Evolutionary conservation across 148 eudicot genomes (phyloP).

Genomic region (Linanthus parryae): DNA sequence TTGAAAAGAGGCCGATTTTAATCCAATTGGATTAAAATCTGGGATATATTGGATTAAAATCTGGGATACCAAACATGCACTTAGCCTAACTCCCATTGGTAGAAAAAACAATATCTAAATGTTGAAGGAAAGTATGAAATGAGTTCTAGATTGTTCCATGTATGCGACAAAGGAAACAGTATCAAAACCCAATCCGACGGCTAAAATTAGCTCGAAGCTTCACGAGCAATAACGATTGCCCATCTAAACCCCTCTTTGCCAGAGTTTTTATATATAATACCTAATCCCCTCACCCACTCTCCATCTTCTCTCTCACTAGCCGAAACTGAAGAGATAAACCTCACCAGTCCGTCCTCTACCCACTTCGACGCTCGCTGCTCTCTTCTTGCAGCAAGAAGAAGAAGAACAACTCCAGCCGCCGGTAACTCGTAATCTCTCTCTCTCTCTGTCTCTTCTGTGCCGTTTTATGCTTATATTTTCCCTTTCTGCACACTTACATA

Average conservation of each 20-base stretch:
- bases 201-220: slow-evolving; percentile 1
- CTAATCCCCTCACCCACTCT: neutral
- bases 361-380: neutral
- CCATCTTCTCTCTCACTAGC: neutral
- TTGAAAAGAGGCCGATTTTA: no score
- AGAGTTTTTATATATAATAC: neutral
- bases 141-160: slow-evolving; percentile 8
- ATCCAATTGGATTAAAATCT: no score
- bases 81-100: no score
- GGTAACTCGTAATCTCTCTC: neutral
- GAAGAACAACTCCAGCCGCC: neutral
- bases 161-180: neutral
- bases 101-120: no score
- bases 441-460: neutral
- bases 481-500: neutral
- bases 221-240: slow-evolving; percentile 5
- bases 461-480: neutral
- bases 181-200: neutral
- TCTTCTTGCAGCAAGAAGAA: neutral
- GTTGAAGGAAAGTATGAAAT: no score
- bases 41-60: no score
- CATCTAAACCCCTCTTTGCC: neutral
- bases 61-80: no score
- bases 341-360: neutral
- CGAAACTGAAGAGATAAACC: neutral